A percentile compares a stretch with the other conserved stretches of the same genome.
Conservation (phyloP, 306 rosid species). For the Abrus pulchellus region DNA sequence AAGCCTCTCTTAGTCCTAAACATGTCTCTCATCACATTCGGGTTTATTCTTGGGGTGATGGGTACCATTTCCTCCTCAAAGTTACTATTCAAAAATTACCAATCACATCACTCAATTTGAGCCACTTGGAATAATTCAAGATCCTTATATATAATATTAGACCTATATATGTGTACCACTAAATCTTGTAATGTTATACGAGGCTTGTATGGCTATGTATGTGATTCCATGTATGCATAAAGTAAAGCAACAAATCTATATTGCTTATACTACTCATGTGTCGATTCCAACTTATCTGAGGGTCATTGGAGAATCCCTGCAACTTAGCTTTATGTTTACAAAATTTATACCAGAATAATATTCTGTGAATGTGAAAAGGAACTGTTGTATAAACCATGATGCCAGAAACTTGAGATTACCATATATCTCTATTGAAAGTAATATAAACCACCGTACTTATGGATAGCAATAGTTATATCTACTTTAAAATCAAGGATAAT, state of each 20-base stretch:
- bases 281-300: slow-evolving; percentile 23
- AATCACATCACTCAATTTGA: slow-evolving; percentile 35
- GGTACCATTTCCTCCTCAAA: slow-evolving; percentile 73
- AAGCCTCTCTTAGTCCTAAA: slow-evolving; percentile 56
- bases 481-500: no score
- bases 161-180: background rate
- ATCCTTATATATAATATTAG: background rate
- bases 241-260: background rate
- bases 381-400: background rate
- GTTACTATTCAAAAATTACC: slow-evolving; percentile 50
- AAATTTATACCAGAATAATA: slow-evolving; percentile 15
- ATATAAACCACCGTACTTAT: no score
- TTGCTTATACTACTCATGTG: background rate
- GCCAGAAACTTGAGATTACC: background rate
- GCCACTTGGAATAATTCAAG: background rate
- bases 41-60: slow-evolving; percentile 59
- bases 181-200: background rate
- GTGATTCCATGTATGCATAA: background rate
- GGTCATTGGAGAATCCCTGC: background rate
- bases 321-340: background rate
- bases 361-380: slow-evolving; percentile 4
- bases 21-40: slow-evolving; percentile 53
- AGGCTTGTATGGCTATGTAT: background rate
- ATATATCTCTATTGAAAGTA: background rate
- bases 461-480: no score